Base-by-base conservation (phyloP, 1,284 basidiomycete genomes). In the Neonothopanus nambi region DNA sequence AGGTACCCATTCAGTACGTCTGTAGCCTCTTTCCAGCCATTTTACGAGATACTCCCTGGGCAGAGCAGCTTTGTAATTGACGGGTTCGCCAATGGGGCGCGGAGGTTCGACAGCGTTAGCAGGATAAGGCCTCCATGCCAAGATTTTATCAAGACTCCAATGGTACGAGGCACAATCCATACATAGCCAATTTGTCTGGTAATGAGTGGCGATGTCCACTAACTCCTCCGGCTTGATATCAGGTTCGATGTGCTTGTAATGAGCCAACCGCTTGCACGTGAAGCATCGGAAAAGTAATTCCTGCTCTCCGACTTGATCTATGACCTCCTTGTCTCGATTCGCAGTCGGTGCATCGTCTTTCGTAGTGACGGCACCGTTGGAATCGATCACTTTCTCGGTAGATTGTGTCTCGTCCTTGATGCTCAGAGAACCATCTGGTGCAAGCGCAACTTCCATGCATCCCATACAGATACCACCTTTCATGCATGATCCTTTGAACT, bases 1-100 rank as follows among this genome's bases (percentile, higher is more conserved):
- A 17, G 93, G 89, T 1, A 95, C 92, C 94, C 94, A 96, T 60
- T 85, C 75, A 41, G 82, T 74, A 53, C 91, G 83, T 48, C 87
- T 75, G 69, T 89, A 95, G 57, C 91, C 88, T 54, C 89, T 73
- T 54, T 78, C 82, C 5, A 72, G 69, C 89, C 91, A 97, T 67
- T 97, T 97, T 54, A 96, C 83, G 8, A 97, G 82, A 64, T 97
- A 96, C 69, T 95, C 92, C 52, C 93, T 76, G 18, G 90, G 89
- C 12, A 94, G 76, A 41, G 72, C 64, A 26, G 74, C 70, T 65
- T 85, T 91, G 67, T 77, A 77, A 61, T 83, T 72, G 1, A 81
- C 76, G 18, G 72, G 62, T 58, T 82, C 75, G 51, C 73, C 71
- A 17, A 63, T 58, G 11, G 70, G 61, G 28, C 65, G 69, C 30